Evolutionary conservation across 139 green algal species (phyloP), one percentile per base, ranked within the genome.

Genomic region (Mesotaenium endlicherianum): DNA sequence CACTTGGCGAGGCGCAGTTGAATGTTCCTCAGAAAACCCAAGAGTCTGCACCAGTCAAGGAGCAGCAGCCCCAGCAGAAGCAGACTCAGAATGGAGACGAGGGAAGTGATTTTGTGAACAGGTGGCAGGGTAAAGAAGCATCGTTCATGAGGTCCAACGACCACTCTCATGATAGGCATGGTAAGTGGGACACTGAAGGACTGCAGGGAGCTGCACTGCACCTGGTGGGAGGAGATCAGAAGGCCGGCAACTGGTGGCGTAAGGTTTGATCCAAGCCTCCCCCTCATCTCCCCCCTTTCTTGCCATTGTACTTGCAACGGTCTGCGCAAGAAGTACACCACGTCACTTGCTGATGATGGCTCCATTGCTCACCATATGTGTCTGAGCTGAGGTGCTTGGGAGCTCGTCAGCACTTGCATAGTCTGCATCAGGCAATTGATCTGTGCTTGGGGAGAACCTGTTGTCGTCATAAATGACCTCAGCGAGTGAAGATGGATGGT

Each of bases 141-240:
- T 26, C 34, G 31, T 86, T 86, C 34, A 86, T 86, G 80, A 6
- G 80, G 70, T 58, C n/a, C 41, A 86, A 86, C 49, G 71, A 68
- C 8, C 80, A 86, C 71, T 71, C 78, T 26, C 43, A 39, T 14
- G 70, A 81, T 38, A 31, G 80, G 36, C 31, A 31, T 3, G 80
- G 71, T 1, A 30, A 44, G 34, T 86, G 80, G 80, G 57, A 86
- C 57, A 86, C 80, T n/a, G 40, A 3, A 4, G 71, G 71, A 5
- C 71, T 86, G 2, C 11, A 31, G 3, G 80, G 80, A 4, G 31
- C 80, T 20, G 80, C 71, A 2, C 30, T 45, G 70, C 5, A 3
- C 26, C 39, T 86, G n/a, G 80, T 86, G 1, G 80, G 85, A 8
- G 69, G 43, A n/a, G 80, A 86, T 30, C 76, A 72, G 80, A 1